Evolutionary conservation across 371 early-diverging fungal species (phyloP).

Genomic region (Cokeromyces recurvatus): DNA sequence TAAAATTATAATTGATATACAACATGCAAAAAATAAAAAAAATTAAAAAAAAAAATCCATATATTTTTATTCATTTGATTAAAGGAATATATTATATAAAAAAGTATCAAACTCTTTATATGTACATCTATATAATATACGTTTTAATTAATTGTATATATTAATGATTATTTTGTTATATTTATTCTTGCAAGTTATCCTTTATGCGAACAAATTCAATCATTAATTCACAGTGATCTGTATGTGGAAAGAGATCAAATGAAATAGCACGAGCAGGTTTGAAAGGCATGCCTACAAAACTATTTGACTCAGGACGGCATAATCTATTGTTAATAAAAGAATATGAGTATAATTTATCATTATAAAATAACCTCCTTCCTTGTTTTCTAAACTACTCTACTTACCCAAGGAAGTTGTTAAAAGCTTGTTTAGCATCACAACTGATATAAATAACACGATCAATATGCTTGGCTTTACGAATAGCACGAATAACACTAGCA

Average conservation of each 20-base stretch:
- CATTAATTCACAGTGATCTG: constrained; percentile 69
- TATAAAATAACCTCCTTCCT: no score
- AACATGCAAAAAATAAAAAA: no score
- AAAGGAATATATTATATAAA: no score
- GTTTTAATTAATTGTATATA: not conserved
- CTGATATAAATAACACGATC: constrained; percentile 67
- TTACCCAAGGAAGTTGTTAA: constrained; percentile 69
- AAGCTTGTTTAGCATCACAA: constrained; percentile 66
- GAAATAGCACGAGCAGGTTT: constrained; percentile 54
- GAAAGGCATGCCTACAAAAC: constrained; percentile 58
- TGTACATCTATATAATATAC: not conserved
- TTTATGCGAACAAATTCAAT: constrained; percentile 50
- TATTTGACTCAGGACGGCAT: constrained; percentile 62
- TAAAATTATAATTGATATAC: no score
- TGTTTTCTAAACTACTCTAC: no score
- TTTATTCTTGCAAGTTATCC: not conserved
- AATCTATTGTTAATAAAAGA: no score
- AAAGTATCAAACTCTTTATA: not conserved
- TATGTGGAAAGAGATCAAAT: constrained; percentile 82
- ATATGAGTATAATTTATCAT: not conserved
- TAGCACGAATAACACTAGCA: constrained; percentile 57
- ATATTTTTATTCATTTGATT: no score
- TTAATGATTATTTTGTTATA: not conserved
- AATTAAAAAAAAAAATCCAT: no score
- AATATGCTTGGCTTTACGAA: constrained; percentile 55